Base-by-base conservation (phyloP, 257 asterid species). In the Plantago ovata region DNA sequence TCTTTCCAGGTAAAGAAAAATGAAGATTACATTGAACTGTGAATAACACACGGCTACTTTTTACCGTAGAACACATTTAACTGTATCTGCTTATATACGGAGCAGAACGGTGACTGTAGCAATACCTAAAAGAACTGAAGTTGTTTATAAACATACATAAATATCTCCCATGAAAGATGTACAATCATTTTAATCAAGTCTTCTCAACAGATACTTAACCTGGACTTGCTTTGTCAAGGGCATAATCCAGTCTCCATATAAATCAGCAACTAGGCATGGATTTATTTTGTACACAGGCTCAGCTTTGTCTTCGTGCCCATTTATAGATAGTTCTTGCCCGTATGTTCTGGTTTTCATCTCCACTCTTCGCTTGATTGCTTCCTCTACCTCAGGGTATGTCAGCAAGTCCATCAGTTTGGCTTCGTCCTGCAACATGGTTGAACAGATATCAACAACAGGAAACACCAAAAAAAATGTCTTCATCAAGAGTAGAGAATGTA, bases 221-320 rank as follows among this genome's bases (percentile, higher is more conserved):
- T 92, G 96, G 44, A 92, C 98, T 71, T 85, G 87, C 80, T 92
- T 92, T 1, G 96, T 92, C 63, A 88, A 67, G 11, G 98, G 98
- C 98, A 92, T 92, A 72, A 92, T 85, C 95, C 95, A 92, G 28
- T 83, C 82, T 62, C 86, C 84, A 33, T 85, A 92, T 0, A 92
- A 67, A 57, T 71, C 82, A 38, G 83, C 95, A 53, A 92, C 89
- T 18, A 92, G 75, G 70, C 70, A 24, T 5, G 96, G 98, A 38
- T 81, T 80, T 41, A 92, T 81, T 67, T 79, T 86, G 85, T 86
- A 89, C 8, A 80, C 84, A 0, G 82, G 78, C 16, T 71, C 83
- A 0, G 51, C 49, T 45, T 62, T 78, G 15, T 49, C 63, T 53
- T 56, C 83, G 19, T 23, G 77, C 58, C 44, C 74, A 1, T 28